A percentile compares a stretch with the other conserved stretches of the same genome.
phyloP scores from a whole-genome alignment of 495 filamentous ascomycete genomes.

The Bombardia bombarda region DNA sequence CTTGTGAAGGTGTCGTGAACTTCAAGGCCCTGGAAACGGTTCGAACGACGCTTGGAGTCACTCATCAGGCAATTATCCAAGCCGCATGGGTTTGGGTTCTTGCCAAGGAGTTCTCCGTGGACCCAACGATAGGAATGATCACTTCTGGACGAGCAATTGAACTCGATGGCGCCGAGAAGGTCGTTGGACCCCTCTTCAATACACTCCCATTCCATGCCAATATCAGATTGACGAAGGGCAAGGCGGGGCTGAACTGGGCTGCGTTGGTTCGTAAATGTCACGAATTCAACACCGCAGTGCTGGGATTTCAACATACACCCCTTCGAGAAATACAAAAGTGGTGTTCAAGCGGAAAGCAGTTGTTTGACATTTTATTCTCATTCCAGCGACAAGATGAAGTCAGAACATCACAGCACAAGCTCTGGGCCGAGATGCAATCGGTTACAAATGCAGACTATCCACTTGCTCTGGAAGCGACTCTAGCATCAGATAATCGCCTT shows the following conservation, averaged over 20 bases:
- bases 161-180: conserved; percentile 53
- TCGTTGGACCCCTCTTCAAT: conserved; percentile 86
- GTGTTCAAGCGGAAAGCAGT: conserved; percentile 44
- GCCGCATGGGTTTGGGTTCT: conserved; percentile 58
- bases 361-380: conserved; percentile 83
- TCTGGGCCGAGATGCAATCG: conserved; percentile 51
- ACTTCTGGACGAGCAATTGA: conserved; percentile 64
- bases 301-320: conserved; percentile 63
- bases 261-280: conserved; percentile 49
- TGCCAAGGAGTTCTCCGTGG: conserved; percentile 23
- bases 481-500: conserved; percentile 36
- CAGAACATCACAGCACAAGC: not conserved
- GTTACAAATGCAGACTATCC: conserved; percentile 55
- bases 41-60: conserved; percentile 53
- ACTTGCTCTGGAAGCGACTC: conserved; percentile 62
- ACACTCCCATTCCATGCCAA: conserved; percentile 59
- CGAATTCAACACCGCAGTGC: conserved; percentile 48
- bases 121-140: conserved; percentile 53
- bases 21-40: conserved; percentile 35
- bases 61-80: conserved; percentile 66
- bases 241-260: conserved; percentile 39
- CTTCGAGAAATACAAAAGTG: conserved; percentile 68
- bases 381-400: conserved; percentile 66
- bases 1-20: conserved; percentile 9
- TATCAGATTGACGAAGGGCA: conserved; percentile 16